These are phyloP conservation scores for Geosmithia morbida DNA, from an alignment of 2,329 filamentous ascomycete genomes.

Conservation along the genomic window DNA sequence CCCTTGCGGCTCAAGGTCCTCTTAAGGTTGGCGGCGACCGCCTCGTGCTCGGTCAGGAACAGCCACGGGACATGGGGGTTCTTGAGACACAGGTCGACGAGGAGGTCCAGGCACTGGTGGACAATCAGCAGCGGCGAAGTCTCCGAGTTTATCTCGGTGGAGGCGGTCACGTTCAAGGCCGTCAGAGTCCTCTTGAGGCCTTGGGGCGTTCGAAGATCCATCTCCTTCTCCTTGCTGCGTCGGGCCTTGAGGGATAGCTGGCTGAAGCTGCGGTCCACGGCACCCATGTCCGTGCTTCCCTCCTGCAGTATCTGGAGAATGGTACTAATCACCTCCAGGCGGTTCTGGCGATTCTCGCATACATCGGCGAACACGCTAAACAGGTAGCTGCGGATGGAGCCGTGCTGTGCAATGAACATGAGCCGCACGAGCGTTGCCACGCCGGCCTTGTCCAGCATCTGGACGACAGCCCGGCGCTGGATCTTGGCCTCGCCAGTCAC, in stretches of 20 bases:
- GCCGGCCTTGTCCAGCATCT: conserved; percentile 94
- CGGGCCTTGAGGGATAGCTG: conserved; percentile 86
- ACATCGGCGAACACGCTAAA: conserved; percentile 83
- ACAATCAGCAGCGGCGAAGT: conserved; percentile 90
- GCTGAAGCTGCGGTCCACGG: conserved; percentile 89
- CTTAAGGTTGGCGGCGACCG: conserved; percentile 60
- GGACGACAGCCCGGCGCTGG: conserved; percentile 69
- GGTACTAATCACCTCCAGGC: conserved; percentile 85
- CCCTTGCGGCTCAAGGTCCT: conserved; percentile 66
- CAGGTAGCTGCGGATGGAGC: conserved; percentile 69
- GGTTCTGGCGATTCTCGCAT: conserved; percentile 92
- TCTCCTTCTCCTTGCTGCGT: conserved; percentile 51
- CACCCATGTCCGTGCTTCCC: conserved; percentile 81
- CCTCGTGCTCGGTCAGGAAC: conserved; percentile 88
- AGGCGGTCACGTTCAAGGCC: conserved; percentile 29
- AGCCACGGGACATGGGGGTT: conserved; percentile 81
- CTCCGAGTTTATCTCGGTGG: conserved; percentile 54
- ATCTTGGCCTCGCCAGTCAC: conserved; percentile 38
- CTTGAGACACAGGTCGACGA: conserved; percentile 71
- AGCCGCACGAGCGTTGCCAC: conserved; percentile 93
- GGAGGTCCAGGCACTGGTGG: conserved; percentile 79
- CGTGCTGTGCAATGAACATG: conserved; percentile 93
- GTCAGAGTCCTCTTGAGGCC: conserved; percentile 62
- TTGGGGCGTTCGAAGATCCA: conserved; percentile 62
- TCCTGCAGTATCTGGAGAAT: conserved; percentile 90